Evolutionary conservation across 139 green algal genomes (phyloP), one percentile per base, ranked within the genome.

Genomic region (Coelastrella sp.): DNA sequence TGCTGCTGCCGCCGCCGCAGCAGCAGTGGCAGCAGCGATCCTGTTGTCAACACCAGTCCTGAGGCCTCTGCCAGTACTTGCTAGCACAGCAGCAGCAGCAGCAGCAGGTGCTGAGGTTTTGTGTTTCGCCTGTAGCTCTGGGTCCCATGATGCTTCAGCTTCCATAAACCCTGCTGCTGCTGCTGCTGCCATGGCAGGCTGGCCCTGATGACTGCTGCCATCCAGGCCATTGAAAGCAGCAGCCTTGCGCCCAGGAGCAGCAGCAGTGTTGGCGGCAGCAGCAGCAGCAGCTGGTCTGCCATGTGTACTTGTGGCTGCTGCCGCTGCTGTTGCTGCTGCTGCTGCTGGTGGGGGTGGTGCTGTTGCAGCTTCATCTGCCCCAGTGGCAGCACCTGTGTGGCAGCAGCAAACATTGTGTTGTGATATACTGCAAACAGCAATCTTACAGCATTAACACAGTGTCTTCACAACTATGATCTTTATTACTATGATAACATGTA

Each of bases 111-210:
- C 80, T 57, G 80, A 7, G n/a, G 80, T 56, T 57, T 22, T 58
- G 58, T 81, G 66, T 15, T 81, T 24, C n/a, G n/a, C n/a, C n/a
- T n/a, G n/a, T 12, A 22, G 68, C 19, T 80, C 84, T 81, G 56
- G 68, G 49, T 88, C 84, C 84, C 84, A 88, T 6, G 84, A 88
- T 6, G 84, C 84, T 27, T 88, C 84, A 35, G 66, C 84, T 73
- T 88, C 84, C 15, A 35, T 63, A 27, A 49, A 68, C 12, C 49
- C 82, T 88, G 84, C 84, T 66, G 84, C 84, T 80, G 74, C 84
- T 70, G 84, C 84, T 57, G 84, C 35, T 49, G 35, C 35, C 35
- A 49, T 49, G 35, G 35, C 35, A 49, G 35, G 35, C 35, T 49
- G 65, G 35, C 15, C 78, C 19, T 35, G 56, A 25, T 58, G 19